These are phyloP conservation scores for Fusarium stilboides DNA, from an alignment of 2,329 filamentous ascomycete species.

Conservation along the genomic window DNA sequence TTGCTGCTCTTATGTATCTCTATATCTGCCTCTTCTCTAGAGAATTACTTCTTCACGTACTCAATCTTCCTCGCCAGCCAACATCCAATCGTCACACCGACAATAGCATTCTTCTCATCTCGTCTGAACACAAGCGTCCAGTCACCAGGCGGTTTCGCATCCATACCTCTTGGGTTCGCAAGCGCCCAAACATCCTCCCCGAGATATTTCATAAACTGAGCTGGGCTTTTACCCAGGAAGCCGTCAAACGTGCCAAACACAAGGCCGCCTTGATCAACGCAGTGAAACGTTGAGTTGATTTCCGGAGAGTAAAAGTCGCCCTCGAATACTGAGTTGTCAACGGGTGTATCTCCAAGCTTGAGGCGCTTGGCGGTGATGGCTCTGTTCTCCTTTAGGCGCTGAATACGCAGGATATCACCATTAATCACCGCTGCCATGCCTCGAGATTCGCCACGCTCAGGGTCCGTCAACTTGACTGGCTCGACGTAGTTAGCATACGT, in stretches of 20 bases:
- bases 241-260: slow-evolving; percentile 38
- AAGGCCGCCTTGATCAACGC: slow-evolving; percentile 27
- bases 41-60: slow-evolving; percentile 19
- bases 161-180: slow-evolving; percentile 34
- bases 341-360: neutral
- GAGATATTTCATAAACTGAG: slow-evolving; percentile 34
- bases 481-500: slow-evolving; percentile 37
- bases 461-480: slow-evolving; percentile 29
- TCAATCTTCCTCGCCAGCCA: slow-evolving; percentile 33
- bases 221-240: slow-evolving; percentile 28
- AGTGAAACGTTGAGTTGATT: slow-evolving; percentile 34
- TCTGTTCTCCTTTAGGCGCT: slow-evolving; percentile 35
- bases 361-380: slow-evolving; percentile 21
- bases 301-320: slow-evolving; percentile 36
- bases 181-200: slow-evolving; percentile 32
- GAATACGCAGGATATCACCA: slow-evolving; percentile 22
- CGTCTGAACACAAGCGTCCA: slow-evolving; percentile 34
- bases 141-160: slow-evolving; percentile 37
- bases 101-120: neutral
- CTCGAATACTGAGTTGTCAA: slow-evolving; percentile 8
- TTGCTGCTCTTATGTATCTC: neutral
- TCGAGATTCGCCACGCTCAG: slow-evolving; percentile 17
- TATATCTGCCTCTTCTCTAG: neutral
- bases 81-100: slow-evolving; percentile 25
- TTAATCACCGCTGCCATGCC: slow-evolving; percentile 22